Percentiles rank a stretch among this genome's conserved stretches.
Conservation (phyloP, 345 rosid species). For the Arabis hirsuta region DNA sequence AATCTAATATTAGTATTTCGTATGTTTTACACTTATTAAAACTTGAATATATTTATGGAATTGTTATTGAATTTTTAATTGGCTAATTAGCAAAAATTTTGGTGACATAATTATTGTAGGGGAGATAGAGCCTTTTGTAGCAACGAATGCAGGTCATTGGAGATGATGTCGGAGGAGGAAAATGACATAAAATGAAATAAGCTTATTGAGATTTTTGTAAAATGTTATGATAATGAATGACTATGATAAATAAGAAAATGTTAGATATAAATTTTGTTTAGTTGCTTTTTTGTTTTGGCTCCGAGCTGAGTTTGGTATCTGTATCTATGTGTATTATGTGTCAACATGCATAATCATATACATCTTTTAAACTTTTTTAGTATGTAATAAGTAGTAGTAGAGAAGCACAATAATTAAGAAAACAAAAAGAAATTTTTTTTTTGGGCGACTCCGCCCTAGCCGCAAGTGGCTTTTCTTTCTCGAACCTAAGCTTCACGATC, state of each 20-base stretch:
- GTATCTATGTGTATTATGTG: slow-evolving; percentile 36
- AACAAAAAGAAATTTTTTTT: no score
- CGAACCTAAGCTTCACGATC: no score
- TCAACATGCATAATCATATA: slow-evolving; percentile 40
- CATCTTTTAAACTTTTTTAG: slow-evolving; percentile 13
- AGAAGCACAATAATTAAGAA: slow-evolving; percentile 1
- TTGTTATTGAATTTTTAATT: neutral
- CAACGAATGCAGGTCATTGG: slow-evolving; percentile 72
- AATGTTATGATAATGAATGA: slow-evolving; percentile 36
- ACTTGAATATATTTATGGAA: no score
- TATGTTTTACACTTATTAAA: neutral
- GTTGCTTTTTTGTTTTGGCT: slow-evolving; percentile 8
- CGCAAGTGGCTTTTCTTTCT: no score
- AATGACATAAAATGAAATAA: slow-evolving; percentile 31
- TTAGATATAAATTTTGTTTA: slow-evolving; percentile 38
- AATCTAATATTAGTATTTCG: neutral
- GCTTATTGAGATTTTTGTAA: neutral
- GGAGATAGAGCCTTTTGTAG: slow-evolving; percentile 97
- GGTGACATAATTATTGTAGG: slow-evolving; percentile 47
- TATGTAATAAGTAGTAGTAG: slow-evolving; percentile 4
- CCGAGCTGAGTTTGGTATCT: slow-evolving; percentile 27
- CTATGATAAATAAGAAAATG: slow-evolving; percentile 27
- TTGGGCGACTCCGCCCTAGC: no score
- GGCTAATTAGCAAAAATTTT: slow-evolving; percentile 7
- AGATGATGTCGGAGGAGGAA: slow-evolving; percentile 68